Percentiles rank a stretch among this genome's conserved stretches.
phyloP scores from a whole-genome alignment of 2,329 filamentous ascomycete genomes.

The Zasmidium citrigriseum region DNA sequence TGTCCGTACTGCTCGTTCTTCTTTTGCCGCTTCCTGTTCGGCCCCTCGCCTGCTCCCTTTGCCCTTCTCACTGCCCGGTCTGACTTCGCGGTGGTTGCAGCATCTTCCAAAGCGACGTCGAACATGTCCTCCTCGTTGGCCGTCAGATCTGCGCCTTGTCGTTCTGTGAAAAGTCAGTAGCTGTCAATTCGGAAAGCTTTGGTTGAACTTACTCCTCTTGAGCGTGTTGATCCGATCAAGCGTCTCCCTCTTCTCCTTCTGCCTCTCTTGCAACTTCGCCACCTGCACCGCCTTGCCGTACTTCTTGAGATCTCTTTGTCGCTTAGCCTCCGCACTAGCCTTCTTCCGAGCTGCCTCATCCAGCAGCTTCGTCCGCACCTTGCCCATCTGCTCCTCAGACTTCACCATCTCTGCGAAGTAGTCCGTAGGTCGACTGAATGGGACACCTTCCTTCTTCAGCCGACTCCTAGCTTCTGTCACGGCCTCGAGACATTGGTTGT shows the following conservation, averaged over 20 bases:
- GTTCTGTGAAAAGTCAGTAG: slow-evolving; percentile 61
- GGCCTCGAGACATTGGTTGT: slow-evolving; percentile 82
- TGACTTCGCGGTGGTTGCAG: slow-evolving; percentile 54
- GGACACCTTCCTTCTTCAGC: slow-evolving; percentile 77
- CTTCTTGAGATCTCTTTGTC: slow-evolving; percentile 94
- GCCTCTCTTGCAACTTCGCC: slow-evolving; percentile 90
- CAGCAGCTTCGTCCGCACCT: slow-evolving; percentile 88
- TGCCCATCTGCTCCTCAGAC: slow-evolving; percentile 96
- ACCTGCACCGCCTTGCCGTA: slow-evolving; percentile 98
- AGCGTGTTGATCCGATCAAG: slow-evolving; percentile 92
- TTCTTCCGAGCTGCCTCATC: slow-evolving; percentile 92
- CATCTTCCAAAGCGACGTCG: slow-evolving; percentile 80
- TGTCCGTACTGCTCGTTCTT: slow-evolving; percentile 95
- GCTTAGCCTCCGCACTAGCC: slow-evolving; percentile 85
- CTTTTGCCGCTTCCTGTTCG: slow-evolving; percentile 78
- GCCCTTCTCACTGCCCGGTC: slow-evolving; percentile 43
- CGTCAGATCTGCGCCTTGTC: slow-evolving; percentile 69
- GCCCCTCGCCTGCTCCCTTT: slow-evolving; percentile 32
- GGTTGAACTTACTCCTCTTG: slow-evolving; percentile 78
- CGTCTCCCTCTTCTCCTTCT: slow-evolving; percentile 88
- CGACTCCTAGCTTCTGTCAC: slow-evolving; percentile 71
- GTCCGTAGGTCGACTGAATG: slow-evolving; percentile 86
- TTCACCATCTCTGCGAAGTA: slow-evolving; percentile 99
- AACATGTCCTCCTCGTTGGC: slow-evolving; percentile 83
- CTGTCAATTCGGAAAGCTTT: background rate